These are phyloP conservation scores for Globisporangium iwayamae DNA, from an alignment of 352 stramenopile genomes.

Conservation along the genomic window DNA sequence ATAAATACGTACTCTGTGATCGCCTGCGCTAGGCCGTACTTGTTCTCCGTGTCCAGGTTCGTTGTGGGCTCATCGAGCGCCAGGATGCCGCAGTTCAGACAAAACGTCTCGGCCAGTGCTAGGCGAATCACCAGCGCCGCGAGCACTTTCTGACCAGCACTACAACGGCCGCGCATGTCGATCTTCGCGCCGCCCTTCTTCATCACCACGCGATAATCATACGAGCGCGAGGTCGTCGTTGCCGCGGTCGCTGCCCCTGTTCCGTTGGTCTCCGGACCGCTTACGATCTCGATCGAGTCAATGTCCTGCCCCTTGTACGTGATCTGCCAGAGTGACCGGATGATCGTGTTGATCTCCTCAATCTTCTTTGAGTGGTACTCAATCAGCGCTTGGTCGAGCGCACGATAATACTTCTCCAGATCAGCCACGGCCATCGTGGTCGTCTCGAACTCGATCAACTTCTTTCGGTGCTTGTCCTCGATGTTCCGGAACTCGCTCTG, in stretches of 20 bases:
- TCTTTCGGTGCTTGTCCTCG: conserved; percentile 92
- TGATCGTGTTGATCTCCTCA: conserved; percentile 99
- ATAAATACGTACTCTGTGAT: conserved; percentile 74
- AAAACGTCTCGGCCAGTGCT: conserved; percentile 98
- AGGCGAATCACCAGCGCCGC: conserved; percentile 97
- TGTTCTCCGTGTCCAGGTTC: conserved; percentile 97
- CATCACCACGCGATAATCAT: conserved; percentile 99
- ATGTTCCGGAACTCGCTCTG: conserved; percentile 88
- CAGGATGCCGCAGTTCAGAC: conserved; percentile 97
- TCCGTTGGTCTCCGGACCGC: conserved; percentile 71
- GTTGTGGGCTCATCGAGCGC: conserved; percentile 99
- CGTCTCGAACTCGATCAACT: conserved; percentile 95
- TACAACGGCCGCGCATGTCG: conserved; percentile 99
- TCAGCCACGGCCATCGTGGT: conserved; percentile 95
- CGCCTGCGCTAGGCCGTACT: conserved; percentile 87
- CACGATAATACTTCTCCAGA: conserved; percentile 97
- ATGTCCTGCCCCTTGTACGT: conserved; percentile 99
- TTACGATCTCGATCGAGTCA: conserved; percentile 98
- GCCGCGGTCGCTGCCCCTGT: conserved; percentile 32
- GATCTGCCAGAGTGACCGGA: conserved; percentile 96
- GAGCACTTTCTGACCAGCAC: conserved; percentile 95
- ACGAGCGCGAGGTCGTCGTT: conserved; percentile 72
- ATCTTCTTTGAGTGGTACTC: conserved; percentile 99
- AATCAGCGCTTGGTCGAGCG: conserved; percentile 94
- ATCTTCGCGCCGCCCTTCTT: conserved; percentile 93